These are phyloP conservation scores for Blastosporella zonata DNA, from an alignment of 1,284 basidiomycete genomes.

Conservation along the genomic window DNA sequence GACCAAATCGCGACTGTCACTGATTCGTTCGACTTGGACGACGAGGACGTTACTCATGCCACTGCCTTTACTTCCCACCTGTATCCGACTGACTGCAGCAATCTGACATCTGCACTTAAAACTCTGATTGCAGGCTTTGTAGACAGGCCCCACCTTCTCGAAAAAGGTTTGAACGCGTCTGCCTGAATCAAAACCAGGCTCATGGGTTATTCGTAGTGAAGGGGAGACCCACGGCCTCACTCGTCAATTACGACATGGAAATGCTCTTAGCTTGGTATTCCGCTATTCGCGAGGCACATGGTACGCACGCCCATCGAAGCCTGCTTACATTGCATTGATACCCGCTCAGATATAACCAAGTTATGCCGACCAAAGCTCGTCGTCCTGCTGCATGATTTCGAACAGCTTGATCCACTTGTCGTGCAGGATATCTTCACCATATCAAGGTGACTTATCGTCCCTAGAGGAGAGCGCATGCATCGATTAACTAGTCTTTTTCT, in stretches of 20 bases:
- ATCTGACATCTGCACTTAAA: constrained; percentile 52
- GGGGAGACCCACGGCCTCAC: constrained; percentile 44
- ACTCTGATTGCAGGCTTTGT: constrained; percentile 54
- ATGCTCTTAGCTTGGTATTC: constrained; percentile 58
- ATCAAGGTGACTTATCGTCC: constrained; percentile 46
- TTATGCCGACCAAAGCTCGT: constrained; percentile 39
- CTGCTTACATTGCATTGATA: background rate
- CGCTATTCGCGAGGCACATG: constrained; percentile 33
- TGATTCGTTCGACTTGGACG: constrained; percentile 30
- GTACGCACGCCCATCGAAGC: constrained; percentile 24
- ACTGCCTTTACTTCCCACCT: constrained; percentile 45
- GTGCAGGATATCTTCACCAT: constrained; percentile 68
- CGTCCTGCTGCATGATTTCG: constrained; percentile 65
- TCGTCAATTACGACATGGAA: constrained; percentile 60
- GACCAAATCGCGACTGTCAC: constrained; percentile 40
- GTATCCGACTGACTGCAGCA: constrained; percentile 56
- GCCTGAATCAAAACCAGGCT: background rate
- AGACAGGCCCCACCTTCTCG: constrained; percentile 28
- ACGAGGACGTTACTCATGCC: constrained; percentile 21
- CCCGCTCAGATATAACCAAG: constrained; percentile 15
- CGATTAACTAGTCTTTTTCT: constrained; percentile 1
- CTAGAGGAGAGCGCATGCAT: background rate
- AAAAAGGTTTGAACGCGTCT: constrained; percentile 23
- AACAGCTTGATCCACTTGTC: constrained; percentile 57
- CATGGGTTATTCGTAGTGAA: constrained; percentile 25